Conservation (phyloP, 345 rosid species). For the Salix udensis region DNA sequence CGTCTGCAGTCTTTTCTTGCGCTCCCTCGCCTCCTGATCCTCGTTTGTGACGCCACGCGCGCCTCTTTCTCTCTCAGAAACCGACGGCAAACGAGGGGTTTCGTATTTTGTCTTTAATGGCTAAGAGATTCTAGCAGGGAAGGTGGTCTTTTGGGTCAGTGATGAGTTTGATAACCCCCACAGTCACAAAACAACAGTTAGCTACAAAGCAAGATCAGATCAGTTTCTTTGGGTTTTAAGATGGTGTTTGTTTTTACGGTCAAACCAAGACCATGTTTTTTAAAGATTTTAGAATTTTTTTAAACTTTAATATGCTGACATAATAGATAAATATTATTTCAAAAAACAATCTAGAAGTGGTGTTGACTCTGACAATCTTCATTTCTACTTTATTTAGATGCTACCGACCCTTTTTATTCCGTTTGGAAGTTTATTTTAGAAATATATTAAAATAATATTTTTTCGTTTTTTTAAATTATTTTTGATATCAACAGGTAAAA, state of each 20-base stretch:
- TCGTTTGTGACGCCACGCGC: constrained; percentile 31
- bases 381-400: background rate
- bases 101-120: too few relatives aligned
- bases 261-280: too few relatives aligned
- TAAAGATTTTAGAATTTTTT: too few relatives aligned
- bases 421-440: too few relatives aligned
- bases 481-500: too few relatives aligned
- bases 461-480: too few relatives aligned
- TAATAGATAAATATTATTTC: too few relatives aligned
- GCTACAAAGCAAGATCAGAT: constrained; percentile 6
- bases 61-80: constrained; percentile 7
- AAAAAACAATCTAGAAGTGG: too few relatives aligned
- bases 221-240: constrained; percentile 13
- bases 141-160: background rate
- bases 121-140: background rate
- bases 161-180: background rate
- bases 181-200: constrained; percentile 17
- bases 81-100: constrained; percentile 5
- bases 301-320: too few relatives aligned
- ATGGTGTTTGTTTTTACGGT: too few relatives aligned
- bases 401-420: background rate
- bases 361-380: background rate
- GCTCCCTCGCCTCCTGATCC: constrained; percentile 17
- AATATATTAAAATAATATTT: too few relatives aligned
- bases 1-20: constrained; percentile 21